These are phyloP conservation scores for Scedosporium minutisporum DNA, from an alignment of 2,329 filamentous ascomycete genomes.

Conservation along the genomic window DNA sequence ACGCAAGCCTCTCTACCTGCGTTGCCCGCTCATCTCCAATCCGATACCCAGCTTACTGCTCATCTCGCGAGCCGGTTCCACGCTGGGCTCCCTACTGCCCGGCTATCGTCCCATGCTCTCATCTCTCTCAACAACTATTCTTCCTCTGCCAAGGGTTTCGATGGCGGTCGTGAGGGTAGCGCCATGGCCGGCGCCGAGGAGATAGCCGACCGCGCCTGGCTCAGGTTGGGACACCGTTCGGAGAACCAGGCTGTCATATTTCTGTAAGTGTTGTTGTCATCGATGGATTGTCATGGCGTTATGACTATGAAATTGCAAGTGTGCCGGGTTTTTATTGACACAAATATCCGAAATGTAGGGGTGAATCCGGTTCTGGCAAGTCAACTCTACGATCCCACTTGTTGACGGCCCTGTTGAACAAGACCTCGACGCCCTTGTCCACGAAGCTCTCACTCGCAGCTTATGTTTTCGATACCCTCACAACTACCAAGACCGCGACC, in stretches of 20 bases:
- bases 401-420: slow-evolving; percentile 74
- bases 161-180: slow-evolving; percentile 86
- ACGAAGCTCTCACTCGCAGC: slow-evolving; percentile 87
- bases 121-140: slow-evolving; percentile 93
- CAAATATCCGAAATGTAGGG: slow-evolving; percentile 39
- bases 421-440: slow-evolving; percentile 85
- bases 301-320: not conserved
- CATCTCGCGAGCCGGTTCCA: slow-evolving; percentile 87
- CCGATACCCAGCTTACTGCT: slow-evolving; percentile 68
- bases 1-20: slow-evolving; percentile 81
- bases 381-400: slow-evolving; percentile 88
- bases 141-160: slow-evolving; percentile 73
- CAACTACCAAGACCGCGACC: slow-evolving; percentile 92
- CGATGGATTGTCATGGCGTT: not conserved
- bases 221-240: slow-evolving; percentile 73
- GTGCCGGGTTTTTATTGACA: not conserved
- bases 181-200: slow-evolving; percentile 90
- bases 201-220: slow-evolving; percentile 76
- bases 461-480: slow-evolving; percentile 92
- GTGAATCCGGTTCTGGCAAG: slow-evolving; percentile 93
- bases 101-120: slow-evolving; percentile 82
- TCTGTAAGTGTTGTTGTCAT: slow-evolving; percentile 55
- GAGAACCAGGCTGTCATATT: slow-evolving; percentile 94
- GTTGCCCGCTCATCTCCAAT: slow-evolving; percentile 73
- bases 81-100: slow-evolving; percentile 77